phyloP scores from a whole-genome alignment of 257 asterid genomes.

The Euphrasia confusa region DNA sequence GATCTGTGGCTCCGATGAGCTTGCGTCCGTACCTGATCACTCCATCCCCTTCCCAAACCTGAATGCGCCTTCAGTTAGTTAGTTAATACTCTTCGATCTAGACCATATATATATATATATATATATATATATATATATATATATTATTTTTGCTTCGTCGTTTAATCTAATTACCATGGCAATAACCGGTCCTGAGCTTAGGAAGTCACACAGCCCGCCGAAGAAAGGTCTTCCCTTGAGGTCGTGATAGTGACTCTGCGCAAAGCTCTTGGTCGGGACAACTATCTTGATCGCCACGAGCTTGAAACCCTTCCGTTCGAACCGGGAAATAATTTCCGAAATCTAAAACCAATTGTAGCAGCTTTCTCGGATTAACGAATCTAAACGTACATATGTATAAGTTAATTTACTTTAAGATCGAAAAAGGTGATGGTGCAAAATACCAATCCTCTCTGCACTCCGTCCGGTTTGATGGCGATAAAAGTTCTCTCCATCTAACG shows the following conservation, averaged over 20 bases:
- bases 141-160: no score
- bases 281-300: constrained; percentile 64
- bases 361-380: constrained; percentile 10
- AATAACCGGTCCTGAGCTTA: constrained; percentile 82
- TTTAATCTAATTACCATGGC: constrained; percentile 52
- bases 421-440: constrained; percentile 2
- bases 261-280: constrained; percentile 70
- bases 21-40: constrained; percentile 74
- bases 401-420: neutral
- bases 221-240: constrained; percentile 74
- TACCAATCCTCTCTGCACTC: constrained; percentile 83
- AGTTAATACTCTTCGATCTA: neutral
- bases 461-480: constrained; percentile 85
- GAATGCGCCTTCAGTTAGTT: neutral
- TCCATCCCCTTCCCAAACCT: constrained; percentile 97
- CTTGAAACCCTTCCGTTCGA: constrained; percentile 74
- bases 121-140: no score
- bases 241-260: constrained; percentile 66
- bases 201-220: constrained; percentile 68
- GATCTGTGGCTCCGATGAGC: constrained; percentile 85
- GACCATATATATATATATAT: no score
- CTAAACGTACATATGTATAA: neutral
- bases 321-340: constrained; percentile 59
- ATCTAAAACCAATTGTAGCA: constrained; percentile 40
- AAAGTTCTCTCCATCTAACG: constrained; percentile 64